Percentiles rank a stretch among this genome's conserved stretches.
phyloP scores from a whole-genome alignment of 345 rosid species.

The Leavenworthia alabamica region DNA sequence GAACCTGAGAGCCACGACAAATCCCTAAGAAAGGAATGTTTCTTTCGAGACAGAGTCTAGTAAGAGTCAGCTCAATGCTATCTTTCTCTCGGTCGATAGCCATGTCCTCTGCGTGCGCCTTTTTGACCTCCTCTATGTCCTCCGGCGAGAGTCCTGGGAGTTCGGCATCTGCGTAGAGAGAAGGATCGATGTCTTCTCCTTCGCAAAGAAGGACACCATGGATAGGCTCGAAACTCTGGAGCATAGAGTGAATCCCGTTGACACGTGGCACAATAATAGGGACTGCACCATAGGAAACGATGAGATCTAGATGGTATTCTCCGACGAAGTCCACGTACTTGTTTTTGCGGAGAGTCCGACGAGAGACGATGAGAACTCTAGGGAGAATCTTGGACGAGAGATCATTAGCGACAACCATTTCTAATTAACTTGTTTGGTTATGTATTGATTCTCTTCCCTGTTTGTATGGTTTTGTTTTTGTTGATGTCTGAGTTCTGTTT shows the following conservation, averaged over 20 bases:
- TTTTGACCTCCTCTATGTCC: slow-evolving; percentile 48
- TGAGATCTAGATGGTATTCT: slow-evolving; percentile 64
- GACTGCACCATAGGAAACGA: slow-evolving; percentile 50
- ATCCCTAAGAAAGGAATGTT: slow-evolving; percentile 61
- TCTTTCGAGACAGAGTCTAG: slow-evolving; percentile 53
- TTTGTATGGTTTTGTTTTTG: too few relatives aligned
- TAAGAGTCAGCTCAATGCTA: slow-evolving; percentile 47
- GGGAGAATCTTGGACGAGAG: slow-evolving; percentile 43
- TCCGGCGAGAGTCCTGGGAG: slow-evolving; percentile 35
- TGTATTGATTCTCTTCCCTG: neutral
- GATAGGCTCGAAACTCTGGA: slow-evolving; percentile 56
- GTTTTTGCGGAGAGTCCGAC: slow-evolving; percentile 51
- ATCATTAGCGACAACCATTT: slow-evolving; percentile 26
- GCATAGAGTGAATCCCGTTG: slow-evolving; percentile 43
- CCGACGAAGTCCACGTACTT: slow-evolving; percentile 61
- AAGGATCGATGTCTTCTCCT: slow-evolving; percentile 69
- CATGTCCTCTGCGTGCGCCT: slow-evolving; percentile 43
- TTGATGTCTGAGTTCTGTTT: neutral
- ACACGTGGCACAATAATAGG: slow-evolving; percentile 68
- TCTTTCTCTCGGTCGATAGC: slow-evolving; percentile 54
- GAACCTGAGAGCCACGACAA: slow-evolving; percentile 68
- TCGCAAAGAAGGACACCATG: slow-evolving; percentile 70
- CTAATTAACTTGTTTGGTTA: neutral
- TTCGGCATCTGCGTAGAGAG: slow-evolving; percentile 44
- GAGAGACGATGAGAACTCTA: slow-evolving; percentile 54